These are phyloP conservation scores for Aegilops speltoides DNA, from an alignment of 176 grass and related monocot genomes.

Conservation along the genomic window DNA sequence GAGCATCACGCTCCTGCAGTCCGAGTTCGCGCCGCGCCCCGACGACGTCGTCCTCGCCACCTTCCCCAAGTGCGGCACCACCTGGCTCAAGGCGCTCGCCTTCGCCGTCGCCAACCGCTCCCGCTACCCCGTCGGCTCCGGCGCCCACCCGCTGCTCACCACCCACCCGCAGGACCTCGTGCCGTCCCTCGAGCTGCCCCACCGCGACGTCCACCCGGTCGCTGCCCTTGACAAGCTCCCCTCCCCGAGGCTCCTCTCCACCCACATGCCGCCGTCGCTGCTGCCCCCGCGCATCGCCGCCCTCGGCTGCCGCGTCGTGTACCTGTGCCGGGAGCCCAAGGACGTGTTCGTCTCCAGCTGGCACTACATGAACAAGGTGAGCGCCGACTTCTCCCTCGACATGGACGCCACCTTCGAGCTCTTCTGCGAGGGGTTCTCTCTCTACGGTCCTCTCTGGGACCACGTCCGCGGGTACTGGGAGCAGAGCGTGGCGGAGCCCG, in stretches of 20 bases:
- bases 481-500: neutral
- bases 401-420: neutral
- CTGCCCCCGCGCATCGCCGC: neutral
- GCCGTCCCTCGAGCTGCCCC: neutral
- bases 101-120: conserved; percentile 16
- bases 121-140: neutral
- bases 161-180: neutral
- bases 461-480: conserved; percentile 12
- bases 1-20: conserved; percentile 5
- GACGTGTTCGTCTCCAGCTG: conserved; percentile 19
- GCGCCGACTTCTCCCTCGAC: neutral
- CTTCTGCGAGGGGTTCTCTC: neutral
- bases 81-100: conserved; percentile 44
- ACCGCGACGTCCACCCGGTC: conserved; percentile 2
- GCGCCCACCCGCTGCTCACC: neutral
- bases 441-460: neutral
- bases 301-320: conserved; percentile 11
- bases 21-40: conserved; percentile 20
- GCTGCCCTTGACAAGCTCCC: neutral
- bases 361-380: neutral
- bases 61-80: conserved; percentile 32
- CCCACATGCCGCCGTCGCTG: neutral
- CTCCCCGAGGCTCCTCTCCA: conserved; percentile 15
- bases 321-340: conserved; percentile 22
- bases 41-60: conserved; percentile 33